Conservation (phyloP, 148 eudicot genomes). For the Spergularia bocconei region DNA sequence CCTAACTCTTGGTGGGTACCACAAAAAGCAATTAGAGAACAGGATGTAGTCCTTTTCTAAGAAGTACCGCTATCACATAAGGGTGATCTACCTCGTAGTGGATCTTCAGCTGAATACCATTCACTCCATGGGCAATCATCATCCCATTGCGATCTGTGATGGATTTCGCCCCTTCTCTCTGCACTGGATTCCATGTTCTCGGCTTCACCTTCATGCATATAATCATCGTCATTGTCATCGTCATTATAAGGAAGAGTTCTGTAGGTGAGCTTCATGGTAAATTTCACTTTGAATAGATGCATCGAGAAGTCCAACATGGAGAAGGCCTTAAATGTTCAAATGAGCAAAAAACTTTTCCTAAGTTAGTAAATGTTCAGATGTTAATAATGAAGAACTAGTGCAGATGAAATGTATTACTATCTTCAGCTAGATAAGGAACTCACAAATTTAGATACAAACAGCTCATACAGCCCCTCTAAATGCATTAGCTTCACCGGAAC, state of each 20-base stretch:
- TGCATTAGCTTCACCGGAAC: conserved; percentile 97
- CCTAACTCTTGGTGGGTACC: not conserved
- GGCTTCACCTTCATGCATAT: conserved; percentile 38
- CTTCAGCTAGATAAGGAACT: conserved; percentile 33
- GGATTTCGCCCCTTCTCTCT: conserved; percentile 38
- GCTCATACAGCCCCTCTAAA: conserved; percentile 90
- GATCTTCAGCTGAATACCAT: conserved; percentile 96
- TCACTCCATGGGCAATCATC: conserved; percentile 97
- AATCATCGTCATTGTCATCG: conserved; percentile 55
- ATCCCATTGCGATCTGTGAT: conserved; percentile 77
- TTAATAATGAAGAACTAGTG: not conserved
- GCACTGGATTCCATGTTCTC: conserved; percentile 39
- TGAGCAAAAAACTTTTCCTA: conserved; percentile 12
- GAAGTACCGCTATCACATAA: not conserved
- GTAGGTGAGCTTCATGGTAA: conserved; percentile 87
- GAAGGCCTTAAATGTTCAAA: conserved; percentile 54
- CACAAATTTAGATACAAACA: conserved; percentile 92
- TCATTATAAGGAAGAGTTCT: conserved; percentile 57
- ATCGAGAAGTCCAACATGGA: conserved; percentile 66
- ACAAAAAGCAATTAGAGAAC: not conserved
- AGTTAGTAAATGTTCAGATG: conserved; percentile 11
- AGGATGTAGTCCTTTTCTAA: not conserved
- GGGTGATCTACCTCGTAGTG: conserved; percentile 61
- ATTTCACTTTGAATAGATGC: conserved; percentile 65
- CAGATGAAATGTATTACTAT: not conserved